Conservation (phyloP, 331 rosid genomes). For the Quercus lobata region DNA sequence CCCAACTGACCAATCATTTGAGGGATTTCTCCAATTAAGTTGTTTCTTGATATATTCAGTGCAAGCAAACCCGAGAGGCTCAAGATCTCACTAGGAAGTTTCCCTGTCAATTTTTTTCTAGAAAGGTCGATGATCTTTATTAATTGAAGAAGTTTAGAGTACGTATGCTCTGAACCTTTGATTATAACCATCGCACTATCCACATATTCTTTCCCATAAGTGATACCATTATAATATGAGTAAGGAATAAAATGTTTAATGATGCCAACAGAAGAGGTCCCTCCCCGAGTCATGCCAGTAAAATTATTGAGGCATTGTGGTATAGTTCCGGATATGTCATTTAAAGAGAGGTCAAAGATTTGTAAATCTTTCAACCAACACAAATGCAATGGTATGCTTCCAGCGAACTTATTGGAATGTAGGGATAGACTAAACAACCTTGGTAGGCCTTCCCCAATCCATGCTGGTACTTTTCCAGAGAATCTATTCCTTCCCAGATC, state of each 20-base stretch:
- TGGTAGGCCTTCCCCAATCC: slow-evolving; percentile 27
- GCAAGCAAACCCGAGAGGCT: background rate
- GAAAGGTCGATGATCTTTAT: too few relatives aligned
- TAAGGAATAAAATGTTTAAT: background rate
- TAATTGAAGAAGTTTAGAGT: too few relatives aligned
- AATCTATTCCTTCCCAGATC: slow-evolving; percentile 37
- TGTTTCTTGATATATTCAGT: slow-evolving; percentile 7
- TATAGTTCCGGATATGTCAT: slow-evolving; percentile 24
- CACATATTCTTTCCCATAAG: too few relatives aligned
- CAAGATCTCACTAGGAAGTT: background rate
- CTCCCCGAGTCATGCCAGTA: background rate
- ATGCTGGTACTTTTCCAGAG: slow-evolving; percentile 27
- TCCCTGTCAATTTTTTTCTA: background rate
- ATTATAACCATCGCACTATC: too few relatives aligned
- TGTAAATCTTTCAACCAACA: slow-evolving; percentile 26
- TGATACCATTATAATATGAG: too few relatives aligned
- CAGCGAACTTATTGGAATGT: slow-evolving; percentile 12
- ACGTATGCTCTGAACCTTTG: too few relatives aligned
- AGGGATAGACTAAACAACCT: slow-evolving; percentile 24
- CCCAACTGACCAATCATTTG: background rate
- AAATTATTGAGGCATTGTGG: slow-evolving; percentile 27
- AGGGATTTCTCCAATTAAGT: slow-evolving; percentile 6
- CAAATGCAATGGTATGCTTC: slow-evolving; percentile 26
- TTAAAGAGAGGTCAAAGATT: slow-evolving; percentile 39
- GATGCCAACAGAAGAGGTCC: background rate